Conservation (phyloP, 1,139 yeast species). For the Zygosaccharomyces sapae region DNA sequence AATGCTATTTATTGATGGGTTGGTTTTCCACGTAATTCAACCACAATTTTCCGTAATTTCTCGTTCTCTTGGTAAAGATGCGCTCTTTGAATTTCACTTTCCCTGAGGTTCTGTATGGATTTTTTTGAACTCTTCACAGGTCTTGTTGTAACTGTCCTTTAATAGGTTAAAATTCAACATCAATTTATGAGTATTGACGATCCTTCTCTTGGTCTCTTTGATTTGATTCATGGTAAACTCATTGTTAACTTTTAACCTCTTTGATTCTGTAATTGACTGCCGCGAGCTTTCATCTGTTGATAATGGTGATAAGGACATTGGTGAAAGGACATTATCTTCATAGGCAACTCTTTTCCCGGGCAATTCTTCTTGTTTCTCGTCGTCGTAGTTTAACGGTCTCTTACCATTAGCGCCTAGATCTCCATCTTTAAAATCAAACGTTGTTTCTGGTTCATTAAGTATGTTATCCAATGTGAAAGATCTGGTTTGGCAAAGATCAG, state of each 20-base stretch:
- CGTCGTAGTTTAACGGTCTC: slow-evolving; percentile 1
- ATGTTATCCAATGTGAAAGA: slow-evolving; percentile 29
- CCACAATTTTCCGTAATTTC: slow-evolving; percentile 20
- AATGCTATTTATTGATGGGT: slow-evolving; percentile 8
- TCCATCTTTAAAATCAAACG: slow-evolving; percentile 10
- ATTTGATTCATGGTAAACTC: slow-evolving; percentile 26
- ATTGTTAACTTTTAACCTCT: slow-evolving; percentile 12
- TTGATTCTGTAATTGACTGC: slow-evolving; percentile 6
- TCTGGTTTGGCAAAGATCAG: slow-evolving; percentile 16
- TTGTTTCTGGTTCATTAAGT: slow-evolving; percentile 13
- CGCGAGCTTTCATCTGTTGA: slow-evolving; percentile 18
- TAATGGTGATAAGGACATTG: slow-evolving; percentile 27
- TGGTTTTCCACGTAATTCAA: slow-evolving; percentile 14
- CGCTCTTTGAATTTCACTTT: slow-evolving; percentile 38
- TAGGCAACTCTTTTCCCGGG: slow-evolving; percentile 7
- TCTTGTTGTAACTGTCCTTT: slow-evolving; percentile 35
- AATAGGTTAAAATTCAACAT: slow-evolving; percentile 33
- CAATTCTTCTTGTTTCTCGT: slow-evolving; percentile 1
- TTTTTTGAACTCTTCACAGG: slow-evolving; percentile 35
- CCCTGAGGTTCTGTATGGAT: slow-evolving; percentile 35
- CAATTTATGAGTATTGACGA: slow-evolving; percentile 34
- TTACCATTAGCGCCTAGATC: slow-evolving; percentile 6
- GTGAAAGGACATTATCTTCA: slow-evolving; percentile 21
- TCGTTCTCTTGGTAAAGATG: slow-evolving; percentile 33
- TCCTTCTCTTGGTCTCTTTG: slow-evolving; percentile 32